A percentile compares a stretch with the other conserved stretches of the same genome.
Conservation (phyloP, 2,329 filamentous ascomycete genomes). For the Colletotrichum caudatum region DNA sequence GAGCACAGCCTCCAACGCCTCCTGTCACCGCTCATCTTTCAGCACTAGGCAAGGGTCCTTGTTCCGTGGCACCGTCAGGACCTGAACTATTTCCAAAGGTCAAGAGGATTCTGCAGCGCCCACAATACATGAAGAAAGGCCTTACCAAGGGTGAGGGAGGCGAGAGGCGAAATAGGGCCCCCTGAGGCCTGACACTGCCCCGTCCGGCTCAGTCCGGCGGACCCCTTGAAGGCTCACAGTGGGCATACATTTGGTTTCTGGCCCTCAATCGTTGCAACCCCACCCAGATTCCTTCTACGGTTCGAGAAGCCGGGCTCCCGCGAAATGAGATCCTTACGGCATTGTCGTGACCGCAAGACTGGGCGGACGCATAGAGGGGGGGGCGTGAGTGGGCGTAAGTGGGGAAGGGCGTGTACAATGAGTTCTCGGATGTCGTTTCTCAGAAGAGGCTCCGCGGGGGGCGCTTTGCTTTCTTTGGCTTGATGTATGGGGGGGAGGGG, state of each 20-base stretch:
- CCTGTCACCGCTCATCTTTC: background rate
- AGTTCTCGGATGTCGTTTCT: background rate
- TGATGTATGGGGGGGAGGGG: no score
- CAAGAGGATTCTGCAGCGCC: background rate
- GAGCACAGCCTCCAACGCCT: background rate
- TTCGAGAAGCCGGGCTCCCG: conserved; percentile 21
- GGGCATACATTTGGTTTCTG: conserved; percentile 1
- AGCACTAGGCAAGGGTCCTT: background rate
- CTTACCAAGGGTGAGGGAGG: background rate
- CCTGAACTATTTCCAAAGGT: background rate
- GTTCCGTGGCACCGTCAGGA: background rate
- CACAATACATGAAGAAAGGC: background rate
- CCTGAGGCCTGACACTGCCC: conserved; percentile 2
- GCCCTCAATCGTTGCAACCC: background rate
- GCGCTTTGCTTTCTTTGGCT: background rate
- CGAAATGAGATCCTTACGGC: conserved; percentile 17
- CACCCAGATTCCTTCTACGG: background rate
- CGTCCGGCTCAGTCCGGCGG: conserved; percentile 4
- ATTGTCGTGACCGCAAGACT: background rate
- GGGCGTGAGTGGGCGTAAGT: background rate
- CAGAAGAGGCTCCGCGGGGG: background rate
- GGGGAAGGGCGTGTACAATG: background rate
- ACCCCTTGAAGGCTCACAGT: conserved; percentile 10
- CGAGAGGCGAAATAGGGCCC: conserved; percentile 2
- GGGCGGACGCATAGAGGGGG: background rate